Evolutionary conservation across 2,329 filamentous ascomycete genomes (phyloP), one percentile per base, ranked within the genome.

Genomic region (Aspergillus sp.): DNA sequence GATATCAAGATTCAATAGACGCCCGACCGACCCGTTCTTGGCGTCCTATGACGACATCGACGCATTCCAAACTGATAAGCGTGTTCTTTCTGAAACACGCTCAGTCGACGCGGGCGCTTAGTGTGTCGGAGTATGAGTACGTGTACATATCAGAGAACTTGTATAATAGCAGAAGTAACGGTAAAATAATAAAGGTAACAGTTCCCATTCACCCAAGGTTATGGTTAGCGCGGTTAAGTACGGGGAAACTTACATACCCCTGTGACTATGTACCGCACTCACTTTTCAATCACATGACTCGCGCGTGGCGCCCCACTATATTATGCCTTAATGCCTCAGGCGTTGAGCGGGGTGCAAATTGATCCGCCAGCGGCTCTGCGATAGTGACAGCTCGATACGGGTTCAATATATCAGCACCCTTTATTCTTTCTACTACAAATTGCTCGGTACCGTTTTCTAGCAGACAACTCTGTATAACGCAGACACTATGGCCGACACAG

Each of bases 401-500:
- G 25, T 30, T 12, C 10, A 12, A 30, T 30, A 30, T 30, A 30
- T 10, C 4, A 12, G 25, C 9, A 10, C 10, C 1, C 12, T 13
- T 35, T 5, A 35, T 5, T 35, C 12, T 10, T 30, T 30, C 5
- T 30, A 30, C 4, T 30, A 30, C 9, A 4, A 30, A 12, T 30
- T 30, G 4, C 25, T 30, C 25, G 3, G 12, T 30, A 30, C 25
- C 25, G 4, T 30, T 30, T 5, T 30, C 25, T 30, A 1, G 9
- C 25, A 7, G 33, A 35, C 6, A 15, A n/a, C 13, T 35, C 7
- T n/a, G 7, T 12, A 17, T 25, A 44, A 44, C 10, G 15, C 30
- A 41, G 3, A 22, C 10, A 67, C 33, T 45, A 85, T 85, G 82
- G 78, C 79, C 25, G 82, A 85, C 73, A 74, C 79, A 59, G 82